A percentile compares a stretch with the other conserved stretches of the same genome.
phyloP scores from a whole-genome alignment of 306 rosid species.

The Castanopsis chinensis region DNA sequence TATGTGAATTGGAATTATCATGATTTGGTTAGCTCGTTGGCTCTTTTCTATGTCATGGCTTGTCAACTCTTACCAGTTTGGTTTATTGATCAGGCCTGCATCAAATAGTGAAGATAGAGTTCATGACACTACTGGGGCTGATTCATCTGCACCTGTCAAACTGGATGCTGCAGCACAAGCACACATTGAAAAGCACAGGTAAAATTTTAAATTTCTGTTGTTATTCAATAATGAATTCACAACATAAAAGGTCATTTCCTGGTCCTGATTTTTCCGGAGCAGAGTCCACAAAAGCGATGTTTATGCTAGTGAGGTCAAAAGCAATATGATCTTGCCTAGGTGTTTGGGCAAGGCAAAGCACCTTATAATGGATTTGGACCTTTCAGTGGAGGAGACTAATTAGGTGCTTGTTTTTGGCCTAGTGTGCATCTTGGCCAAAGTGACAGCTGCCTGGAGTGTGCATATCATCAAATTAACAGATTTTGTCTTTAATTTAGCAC shows the following conservation, averaged over 20 bases:
- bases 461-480: neutral
- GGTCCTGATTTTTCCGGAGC: neutral
- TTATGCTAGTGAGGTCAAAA: too few relatives aligned
- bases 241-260: neutral
- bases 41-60: conserved; percentile 12
- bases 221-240: neutral
- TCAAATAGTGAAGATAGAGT: conserved; percentile 48
- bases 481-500: neutral
- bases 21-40: conserved; percentile 1
- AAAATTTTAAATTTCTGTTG: conserved; percentile 3
- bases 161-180: conserved; percentile 69
- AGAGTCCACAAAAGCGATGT: too few relatives aligned
- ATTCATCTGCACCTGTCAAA: conserved; percentile 59
- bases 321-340: too few relatives aligned
- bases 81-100: conserved; percentile 50
- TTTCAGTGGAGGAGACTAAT: neutral
- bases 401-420: neutral
- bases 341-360: neutral
- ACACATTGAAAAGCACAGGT: conserved; percentile 88
- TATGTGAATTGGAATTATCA: conserved; percentile 32
- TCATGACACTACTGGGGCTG: conserved; percentile 38
- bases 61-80: conserved; percentile 24
- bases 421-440: neutral
- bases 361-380: neutral
- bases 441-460: neutral